Evolutionary conservation across 2,329 filamentous ascomycete genomes (phyloP).

Genomic region (Parastagonospora avenae): DNA sequence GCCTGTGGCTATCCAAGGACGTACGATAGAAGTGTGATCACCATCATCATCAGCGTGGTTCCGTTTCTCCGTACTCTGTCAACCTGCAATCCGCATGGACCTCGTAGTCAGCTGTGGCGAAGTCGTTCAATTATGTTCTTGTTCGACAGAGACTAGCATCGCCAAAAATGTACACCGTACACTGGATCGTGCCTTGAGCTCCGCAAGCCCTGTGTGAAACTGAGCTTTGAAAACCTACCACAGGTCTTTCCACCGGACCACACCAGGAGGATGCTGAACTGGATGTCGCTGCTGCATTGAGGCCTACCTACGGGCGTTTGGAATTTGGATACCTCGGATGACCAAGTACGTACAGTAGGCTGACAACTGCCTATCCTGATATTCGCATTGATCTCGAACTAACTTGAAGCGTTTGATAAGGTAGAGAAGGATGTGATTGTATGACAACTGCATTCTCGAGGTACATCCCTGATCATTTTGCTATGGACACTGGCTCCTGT

Average conservation of each 20-base stretch:
- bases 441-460: constrained; percentile 2
- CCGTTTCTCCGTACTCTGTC: constrained; percentile 17
- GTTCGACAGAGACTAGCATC: constrained; percentile 25
- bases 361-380: constrained; percentile 28
- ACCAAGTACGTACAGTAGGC: constrained; percentile 45
- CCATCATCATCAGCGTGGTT: constrained; percentile 11
- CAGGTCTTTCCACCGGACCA: not conserved
- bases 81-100: constrained; percentile 21
- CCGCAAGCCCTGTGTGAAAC: not conserved
- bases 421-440: constrained; percentile 10
- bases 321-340: constrained; percentile 20
- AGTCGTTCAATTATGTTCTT: constrained; percentile 35
- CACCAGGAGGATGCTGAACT: not conserved
- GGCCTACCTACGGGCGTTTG: constrained; percentile 9
- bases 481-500: no score
- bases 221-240: not conserved
- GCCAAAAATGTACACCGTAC: constrained; percentile 15
- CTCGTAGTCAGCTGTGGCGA: constrained; percentile 28
- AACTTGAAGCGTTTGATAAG: constrained; percentile 36
- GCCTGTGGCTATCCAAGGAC: constrained; percentile 31
- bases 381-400: constrained; percentile 38
- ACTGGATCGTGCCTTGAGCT: not conserved
- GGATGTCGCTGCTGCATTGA: constrained; percentile 5
- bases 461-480: no score
- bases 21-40: constrained; percentile 25